Evolutionary conservation across 768 basidiomycete species (phyloP), one percentile per base, ranked within the genome.

Genomic region (Rhizopogon vesiculosus): DNA sequence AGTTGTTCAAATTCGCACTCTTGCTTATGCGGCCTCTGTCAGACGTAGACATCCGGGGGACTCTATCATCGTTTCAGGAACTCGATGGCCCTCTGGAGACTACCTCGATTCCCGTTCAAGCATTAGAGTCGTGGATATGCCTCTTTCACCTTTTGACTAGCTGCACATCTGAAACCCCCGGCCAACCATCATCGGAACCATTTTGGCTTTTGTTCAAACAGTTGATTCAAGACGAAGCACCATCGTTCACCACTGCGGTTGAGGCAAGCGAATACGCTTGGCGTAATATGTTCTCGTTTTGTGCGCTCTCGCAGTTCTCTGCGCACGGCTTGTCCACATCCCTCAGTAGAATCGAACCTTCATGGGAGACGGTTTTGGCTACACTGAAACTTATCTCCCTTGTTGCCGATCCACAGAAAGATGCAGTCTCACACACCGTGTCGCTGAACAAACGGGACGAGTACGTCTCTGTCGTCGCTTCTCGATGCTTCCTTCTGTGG

Each of bases 251-350:
- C 5, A 69, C 76, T 19, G 69, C 73, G 22, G 58, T 80, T 1
- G 72, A 76, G 42, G 70, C 71, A 15, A 85, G 83, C 61, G 95
- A 98, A 68, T 64, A 73, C 13, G 72, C 84, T n/a, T 95, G 93
- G 89, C 77, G 76, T 39, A 73, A 78, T 7, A 76, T 89, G 6
- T 87, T 91, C 63, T 79, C 76, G 25, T 68, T 95, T 1, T 88
- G 83, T 56, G 80, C 86, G 1, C 69, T 95, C 12, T 89, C 90
- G 0, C 93, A 94, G 62, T 90, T 96, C 72, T 87, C 86, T 1
- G 63, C 74, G 0, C 69, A 76, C 33, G 87, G 87, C 9, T 56
- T 75, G 38, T 69, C 76, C 4, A 73, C 72, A 2, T 65, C 74
- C 18, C 54, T 56, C 5, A 69, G 70, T 22, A 72, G 72, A 3